Evolutionary conservation across 257 asterid genomes (phyloP).

Genomic region (Galeopsis tetrahit): DNA sequence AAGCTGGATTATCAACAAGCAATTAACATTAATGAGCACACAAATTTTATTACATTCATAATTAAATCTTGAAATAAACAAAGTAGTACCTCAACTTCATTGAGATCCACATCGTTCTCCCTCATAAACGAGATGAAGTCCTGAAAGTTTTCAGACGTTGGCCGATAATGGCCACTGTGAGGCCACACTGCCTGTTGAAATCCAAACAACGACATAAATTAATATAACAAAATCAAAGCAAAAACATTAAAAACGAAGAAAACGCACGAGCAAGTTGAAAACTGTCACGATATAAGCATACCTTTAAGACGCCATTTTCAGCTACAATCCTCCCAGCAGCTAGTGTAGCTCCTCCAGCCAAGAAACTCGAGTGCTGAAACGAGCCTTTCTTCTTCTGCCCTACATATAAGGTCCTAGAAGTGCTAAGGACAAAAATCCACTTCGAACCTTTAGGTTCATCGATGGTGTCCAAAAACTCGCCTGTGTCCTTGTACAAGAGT

Average conservation of each 20-base stretch:
- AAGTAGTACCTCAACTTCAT: slow-evolving; percentile 63
- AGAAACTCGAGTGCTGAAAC: slow-evolving; percentile 91
- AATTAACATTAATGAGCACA: slow-evolving; percentile 30
- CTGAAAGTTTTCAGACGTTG: slow-evolving; percentile 85
- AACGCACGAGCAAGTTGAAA: background rate
- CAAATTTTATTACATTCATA: background rate
- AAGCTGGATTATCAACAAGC: slow-evolving; percentile 46
- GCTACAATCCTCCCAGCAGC: slow-evolving; percentile 94
- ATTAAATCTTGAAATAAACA: background rate
- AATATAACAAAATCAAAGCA: background rate
- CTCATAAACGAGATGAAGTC: slow-evolving; percentile 68
- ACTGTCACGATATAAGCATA: slow-evolving; percentile 31
- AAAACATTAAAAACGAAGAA: background rate
- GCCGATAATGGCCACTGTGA: slow-evolving; percentile 94
- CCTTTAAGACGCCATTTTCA: slow-evolving; percentile 79
- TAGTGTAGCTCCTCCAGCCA: slow-evolving; percentile 95
- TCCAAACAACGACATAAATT: slow-evolving; percentile 2
- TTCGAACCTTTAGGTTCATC: slow-evolving; percentile 70
- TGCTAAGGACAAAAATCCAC: slow-evolving; percentile 97
- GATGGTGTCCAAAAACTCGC: slow-evolving; percentile 65
- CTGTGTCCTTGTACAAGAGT: slow-evolving; percentile 58
- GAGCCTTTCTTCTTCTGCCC: slow-evolving; percentile 88
- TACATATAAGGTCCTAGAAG: slow-evolving; percentile 72
- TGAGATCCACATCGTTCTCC: slow-evolving; percentile 72
- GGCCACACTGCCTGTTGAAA: slow-evolving; percentile 92